Conservation (phyloP, 257 asterid species). For the Solanum bukasovii region DNA sequence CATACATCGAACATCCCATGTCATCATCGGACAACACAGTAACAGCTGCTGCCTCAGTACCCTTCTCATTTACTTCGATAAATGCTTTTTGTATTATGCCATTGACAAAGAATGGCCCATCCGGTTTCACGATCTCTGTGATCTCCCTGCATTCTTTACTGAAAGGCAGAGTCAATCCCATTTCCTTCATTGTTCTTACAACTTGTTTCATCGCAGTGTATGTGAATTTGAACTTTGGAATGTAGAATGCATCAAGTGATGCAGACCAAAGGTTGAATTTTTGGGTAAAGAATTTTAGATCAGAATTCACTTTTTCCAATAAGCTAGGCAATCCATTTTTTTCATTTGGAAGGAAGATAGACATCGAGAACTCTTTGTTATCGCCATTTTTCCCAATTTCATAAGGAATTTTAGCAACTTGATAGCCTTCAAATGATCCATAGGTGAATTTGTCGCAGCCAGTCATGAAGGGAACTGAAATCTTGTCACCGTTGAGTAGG, state of each 20-base stretch:
- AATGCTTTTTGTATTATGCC: slow-evolving; percentile 25
- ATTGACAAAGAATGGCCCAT: slow-evolving; percentile 1
- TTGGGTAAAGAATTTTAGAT: neutral
- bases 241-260: neutral
- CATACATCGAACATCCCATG: neutral
- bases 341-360: slow-evolving; percentile 5
- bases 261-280: neutral
- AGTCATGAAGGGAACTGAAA: slow-evolving; percentile 10
- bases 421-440: slow-evolving; percentile 1
- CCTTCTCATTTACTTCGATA: slow-evolving; percentile 28
- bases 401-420: slow-evolving; percentile 8
- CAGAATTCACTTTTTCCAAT: neutral
- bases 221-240: slow-evolving; percentile 14
- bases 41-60: slow-evolving; percentile 31
- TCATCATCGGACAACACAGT: neutral
- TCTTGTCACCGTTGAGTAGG: slow-evolving; percentile 1
- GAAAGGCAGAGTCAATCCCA: neutral
- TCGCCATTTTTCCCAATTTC: neutral
- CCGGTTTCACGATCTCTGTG: neutral
- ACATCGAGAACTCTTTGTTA: neutral
- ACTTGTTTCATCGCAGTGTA: neutral
- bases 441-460: neutral
- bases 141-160: accelerated
- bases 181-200: neutral
- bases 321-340: neutral